A percentile compares a stretch with the other conserved stretches of the same genome.
phyloP scores from a whole-genome alignment of 768 basidiomycete genomes.

The Lepiota venenata region DNA sequence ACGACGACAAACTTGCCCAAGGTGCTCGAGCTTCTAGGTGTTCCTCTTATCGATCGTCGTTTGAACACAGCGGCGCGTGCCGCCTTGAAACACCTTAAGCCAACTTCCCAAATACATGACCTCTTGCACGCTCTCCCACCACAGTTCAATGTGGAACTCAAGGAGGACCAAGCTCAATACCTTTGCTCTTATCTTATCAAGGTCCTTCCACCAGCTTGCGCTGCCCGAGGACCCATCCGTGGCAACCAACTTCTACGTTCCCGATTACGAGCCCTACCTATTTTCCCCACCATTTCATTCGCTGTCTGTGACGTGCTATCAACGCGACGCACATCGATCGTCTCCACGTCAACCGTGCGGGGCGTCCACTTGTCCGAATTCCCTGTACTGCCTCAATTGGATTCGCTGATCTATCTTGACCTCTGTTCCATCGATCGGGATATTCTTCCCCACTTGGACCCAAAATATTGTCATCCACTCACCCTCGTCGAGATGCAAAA shows the following conservation, averaged over 20 bases:
- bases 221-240: slow-evolving; percentile 6
- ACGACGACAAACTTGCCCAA: slow-evolving; percentile 6
- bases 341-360: not conserved
- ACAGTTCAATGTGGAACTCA: not conserved
- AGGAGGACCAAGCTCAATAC: not conserved
- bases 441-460: slow-evolving; percentile 18
- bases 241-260: slow-evolving; percentile 3
- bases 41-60: slow-evolving; percentile 30
- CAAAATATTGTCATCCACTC: slow-evolving; percentile 12
- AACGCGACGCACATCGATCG: not conserved
- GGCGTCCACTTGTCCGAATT: not conserved
- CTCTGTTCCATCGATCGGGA: not conserved
- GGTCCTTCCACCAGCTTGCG: slow-evolving; percentile 4
- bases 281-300: slow-evolving; percentile 26
- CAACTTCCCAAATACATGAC: slow-evolving; percentile 18
- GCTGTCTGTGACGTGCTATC: not conserved
- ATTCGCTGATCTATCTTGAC: not conserved
- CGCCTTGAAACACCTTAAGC: not conserved
- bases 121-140: slow-evolving; percentile 26
- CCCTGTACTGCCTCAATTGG: not conserved
- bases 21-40: slow-evolving; percentile 24
- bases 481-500: slow-evolving; percentile 9
- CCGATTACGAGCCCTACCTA: slow-evolving; percentile 20
- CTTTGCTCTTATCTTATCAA: not conserved
- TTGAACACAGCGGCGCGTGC: slow-evolving; percentile 18